These are phyloP conservation scores for Phytopythium vexans DNA, from an alignment of 352 stramenopile genomes.

Conservation along the genomic window DNA sequence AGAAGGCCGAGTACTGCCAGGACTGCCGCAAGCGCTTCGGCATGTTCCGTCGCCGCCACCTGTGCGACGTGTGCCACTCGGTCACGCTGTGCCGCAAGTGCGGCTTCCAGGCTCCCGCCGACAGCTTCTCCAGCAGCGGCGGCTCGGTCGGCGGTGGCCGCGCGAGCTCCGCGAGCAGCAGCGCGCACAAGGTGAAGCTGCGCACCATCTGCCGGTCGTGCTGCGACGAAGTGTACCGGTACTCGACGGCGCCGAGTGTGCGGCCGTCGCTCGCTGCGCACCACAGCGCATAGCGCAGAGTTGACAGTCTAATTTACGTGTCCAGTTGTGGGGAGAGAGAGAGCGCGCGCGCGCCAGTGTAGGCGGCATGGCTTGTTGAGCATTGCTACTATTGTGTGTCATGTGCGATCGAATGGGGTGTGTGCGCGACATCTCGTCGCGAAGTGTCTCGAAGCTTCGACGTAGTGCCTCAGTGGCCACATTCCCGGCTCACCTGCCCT, in stretches of 20 bases:
- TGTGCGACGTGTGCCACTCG: constrained; percentile 59
- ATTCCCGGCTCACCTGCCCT: too few species aligned
- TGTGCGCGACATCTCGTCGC: too few species aligned
- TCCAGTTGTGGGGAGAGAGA: too few species aligned
- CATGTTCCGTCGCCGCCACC: constrained; percentile 47
- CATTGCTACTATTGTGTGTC: too few species aligned
- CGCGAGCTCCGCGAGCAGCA: constrained; percentile 20
- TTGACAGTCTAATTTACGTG: constrained; percentile 1
- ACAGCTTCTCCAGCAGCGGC: constrained; percentile 29
- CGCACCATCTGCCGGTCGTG: constrained; percentile 46
- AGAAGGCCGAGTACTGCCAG: constrained; percentile 34
- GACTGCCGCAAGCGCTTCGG: constrained; percentile 63
- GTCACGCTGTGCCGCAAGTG: constrained; percentile 58
- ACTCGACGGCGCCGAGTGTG: constrained; percentile 30
- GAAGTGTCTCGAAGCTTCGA: too few species aligned
- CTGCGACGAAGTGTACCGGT: constrained; percentile 47
- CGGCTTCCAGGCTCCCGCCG: constrained; percentile 38
- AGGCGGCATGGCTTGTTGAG: too few species aligned
- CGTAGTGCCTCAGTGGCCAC: too few species aligned
- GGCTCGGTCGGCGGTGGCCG: constrained; percentile 15
- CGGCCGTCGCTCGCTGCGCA: constrained; percentile 18
- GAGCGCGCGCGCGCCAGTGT: too few species aligned
- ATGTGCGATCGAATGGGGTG: too few species aligned
- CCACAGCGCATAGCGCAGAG: constrained; percentile 1
- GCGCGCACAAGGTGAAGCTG: constrained; percentile 44